phyloP scores from a whole-genome alignment of 139 green algal species.

The Chlamydomonas sphaeroides region DNA sequence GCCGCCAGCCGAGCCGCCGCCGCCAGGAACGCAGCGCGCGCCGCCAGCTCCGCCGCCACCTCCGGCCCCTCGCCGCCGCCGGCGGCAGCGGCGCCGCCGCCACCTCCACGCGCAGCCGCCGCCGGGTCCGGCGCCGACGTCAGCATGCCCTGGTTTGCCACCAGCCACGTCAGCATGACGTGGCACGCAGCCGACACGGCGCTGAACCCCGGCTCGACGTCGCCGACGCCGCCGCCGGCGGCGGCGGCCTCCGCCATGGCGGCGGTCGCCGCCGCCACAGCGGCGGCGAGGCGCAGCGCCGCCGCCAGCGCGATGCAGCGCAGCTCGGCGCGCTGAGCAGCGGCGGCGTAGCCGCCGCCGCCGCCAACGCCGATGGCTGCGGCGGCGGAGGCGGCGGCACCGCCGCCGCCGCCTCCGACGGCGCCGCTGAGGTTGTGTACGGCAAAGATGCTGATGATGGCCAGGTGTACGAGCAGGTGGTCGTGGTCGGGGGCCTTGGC shows the following conservation, averaged over 20 bases:
- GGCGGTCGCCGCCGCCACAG: neutral
- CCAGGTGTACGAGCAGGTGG: slow-evolving; percentile 57
- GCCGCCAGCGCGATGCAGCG: neutral
- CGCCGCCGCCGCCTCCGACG: neutral
- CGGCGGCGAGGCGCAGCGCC: slow-evolving; percentile 28
- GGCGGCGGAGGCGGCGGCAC: neutral
- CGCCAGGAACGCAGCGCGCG: slow-evolving; percentile 11
- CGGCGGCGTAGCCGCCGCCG: neutral
- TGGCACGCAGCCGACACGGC: slow-evolving; percentile 15
- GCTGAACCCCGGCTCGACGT: slow-evolving; percentile 29
- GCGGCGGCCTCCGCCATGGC: slow-evolving; percentile 21
- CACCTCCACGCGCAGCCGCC: neutral
- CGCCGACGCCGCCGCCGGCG: slow-evolving; percentile 29
- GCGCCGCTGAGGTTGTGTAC: slow-evolving; percentile 25
- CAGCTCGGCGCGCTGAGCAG: neutral
- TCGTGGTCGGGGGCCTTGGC: slow-evolving; percentile 26
- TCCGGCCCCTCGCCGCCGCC: neutral
- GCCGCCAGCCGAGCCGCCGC: slow-evolving; percentile 10
- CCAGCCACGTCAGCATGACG: slow-evolving; percentile 35
- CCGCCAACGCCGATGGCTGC: neutral
- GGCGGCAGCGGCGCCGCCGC: neutral
- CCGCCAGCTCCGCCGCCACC: slow-evolving; percentile 30
- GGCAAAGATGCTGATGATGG: slow-evolving; percentile 50
- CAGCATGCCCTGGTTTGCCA: slow-evolving; percentile 1
- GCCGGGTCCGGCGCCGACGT: no score